Evolutionary conservation across 2,329 filamentous ascomycete species (phyloP), one percentile per base, ranked within the genome.

Genomic region (Diatrype stigma): DNA sequence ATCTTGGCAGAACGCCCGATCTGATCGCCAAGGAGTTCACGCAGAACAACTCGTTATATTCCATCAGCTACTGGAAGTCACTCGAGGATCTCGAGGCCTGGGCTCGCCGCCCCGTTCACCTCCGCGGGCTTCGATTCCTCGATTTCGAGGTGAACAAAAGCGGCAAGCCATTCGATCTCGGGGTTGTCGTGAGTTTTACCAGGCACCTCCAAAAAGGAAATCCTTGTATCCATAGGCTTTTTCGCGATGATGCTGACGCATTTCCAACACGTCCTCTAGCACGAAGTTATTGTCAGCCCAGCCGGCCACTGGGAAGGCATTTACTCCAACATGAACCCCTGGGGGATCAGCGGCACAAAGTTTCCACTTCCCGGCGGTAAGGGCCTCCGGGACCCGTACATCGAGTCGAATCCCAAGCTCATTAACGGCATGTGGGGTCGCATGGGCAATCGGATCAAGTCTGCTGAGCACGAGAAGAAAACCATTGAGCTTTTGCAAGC

Each of bases 361-460:
- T 48, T 34, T 34, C 22, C 22, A 6, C 40, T 42, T 34, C 34
- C 46, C 16, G 40, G 40, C 21, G 11, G 19, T 11, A 42, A 19
- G 35, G 22, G 16, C 1, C 19, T 48, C 6, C 35, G 32, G 19
- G 46, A 34, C 10, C 46, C 46, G 6, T 48, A 17, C 35, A 42
- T 48, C 12, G 46, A 48, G 35, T 34, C 28, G 28, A 21, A 48
- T 19, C 17, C 40, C 22, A 28, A n/a, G 5, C 11, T 48, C 26
- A 40, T 48, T 34, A 48, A 48, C 7, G 46, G 46, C 16, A 48
- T 48, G 46, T 48, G 46, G 46, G 46, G 46, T n/a, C 46, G 46
- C 34, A 48, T 48, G 46, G 46, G 46, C 46, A 48, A 48, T 34
- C 40, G 40, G 46, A 34, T 48, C 16, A 48, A 32, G n/a, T 34